phyloP scores from a whole-genome alignment of 306 rosid species.

The Spatholobus suberectus region DNA sequence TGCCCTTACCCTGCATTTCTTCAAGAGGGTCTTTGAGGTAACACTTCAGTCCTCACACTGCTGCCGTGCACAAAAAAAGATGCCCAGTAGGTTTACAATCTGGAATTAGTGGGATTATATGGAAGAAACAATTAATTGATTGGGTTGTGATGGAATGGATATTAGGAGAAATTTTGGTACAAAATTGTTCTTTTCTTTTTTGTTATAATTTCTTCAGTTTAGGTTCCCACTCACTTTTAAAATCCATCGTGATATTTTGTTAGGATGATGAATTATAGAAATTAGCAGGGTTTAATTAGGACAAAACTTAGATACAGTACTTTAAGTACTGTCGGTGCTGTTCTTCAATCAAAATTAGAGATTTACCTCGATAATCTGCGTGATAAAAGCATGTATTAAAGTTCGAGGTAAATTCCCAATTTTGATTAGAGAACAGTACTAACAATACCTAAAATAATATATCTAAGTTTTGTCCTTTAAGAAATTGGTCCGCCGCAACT shows the following conservation, averaged over 20 bases:
- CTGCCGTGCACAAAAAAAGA: neutral
- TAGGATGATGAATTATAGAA: neutral
- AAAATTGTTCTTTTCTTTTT: neutral
- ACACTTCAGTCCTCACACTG: neutral
- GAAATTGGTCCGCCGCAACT: neutral
- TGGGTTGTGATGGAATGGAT: neutral
- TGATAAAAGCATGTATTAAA: too few relatives aligned
- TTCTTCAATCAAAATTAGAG: too few relatives aligned
- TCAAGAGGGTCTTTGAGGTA: conserved; percentile 81
- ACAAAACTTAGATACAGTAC: too few relatives aligned
- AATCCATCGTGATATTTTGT: neutral
- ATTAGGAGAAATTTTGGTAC: neutral
- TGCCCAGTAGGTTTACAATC: neutral
- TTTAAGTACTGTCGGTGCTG: too few relatives aligned
- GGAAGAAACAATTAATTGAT: neutral
- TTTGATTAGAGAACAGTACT: too few relatives aligned
- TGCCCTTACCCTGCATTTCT: conserved; percentile 74
- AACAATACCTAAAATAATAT: too few relatives aligned
- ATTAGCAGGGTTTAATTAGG: neutral
- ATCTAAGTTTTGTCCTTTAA: too few relatives aligned
- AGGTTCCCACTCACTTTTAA: neutral
- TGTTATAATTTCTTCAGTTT: neutral
- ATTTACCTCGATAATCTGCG: too few relatives aligned
- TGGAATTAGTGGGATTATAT: neutral
- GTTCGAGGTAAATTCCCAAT: too few relatives aligned